Percentiles rank a stretch among this genome's conserved stretches.
Evolutionary conservation across 2,329 filamentous ascomycete genomes (phyloP).

Genomic region (Mycosphaerelloides madeirae): DNA sequence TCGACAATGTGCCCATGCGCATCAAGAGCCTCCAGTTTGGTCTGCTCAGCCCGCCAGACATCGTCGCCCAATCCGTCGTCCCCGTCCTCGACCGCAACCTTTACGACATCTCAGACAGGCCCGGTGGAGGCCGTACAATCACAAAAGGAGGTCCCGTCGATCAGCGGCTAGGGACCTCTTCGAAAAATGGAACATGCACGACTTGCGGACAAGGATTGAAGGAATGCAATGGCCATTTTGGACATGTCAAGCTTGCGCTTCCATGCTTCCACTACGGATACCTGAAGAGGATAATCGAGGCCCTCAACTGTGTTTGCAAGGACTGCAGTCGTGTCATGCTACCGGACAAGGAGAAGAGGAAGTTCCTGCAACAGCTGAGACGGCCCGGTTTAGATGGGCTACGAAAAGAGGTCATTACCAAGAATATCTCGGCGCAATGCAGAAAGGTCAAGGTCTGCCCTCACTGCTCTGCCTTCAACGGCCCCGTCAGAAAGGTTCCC

Average conservation of each 20-base stretch:
- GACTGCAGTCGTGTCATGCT: conserved; percentile 80
- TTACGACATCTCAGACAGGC: conserved; percentile 68
- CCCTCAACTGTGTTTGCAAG: conserved; percentile 95
- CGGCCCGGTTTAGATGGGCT: conserved; percentile 81
- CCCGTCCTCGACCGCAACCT: conserved; percentile 92
- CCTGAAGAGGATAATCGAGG: conserved; percentile 84
- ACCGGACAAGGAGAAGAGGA: conserved; percentile 70
- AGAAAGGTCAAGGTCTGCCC: conserved; percentile 80
- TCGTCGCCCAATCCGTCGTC: conserved; percentile 89
- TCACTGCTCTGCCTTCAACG: conserved; percentile 77
- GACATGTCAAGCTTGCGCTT: conserved; percentile 82
- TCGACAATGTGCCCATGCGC: conserved; percentile 81
- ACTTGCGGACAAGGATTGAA: conserved; percentile 80
- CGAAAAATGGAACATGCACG: conserved; percentile 70
- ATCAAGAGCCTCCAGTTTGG: conserved; percentile 94
- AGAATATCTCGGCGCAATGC: conserved; percentile 84
- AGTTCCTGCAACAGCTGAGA: conserved; percentile 74
- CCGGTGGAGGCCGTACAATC: conserved; percentile 58
- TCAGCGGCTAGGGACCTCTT: conserved; percentile 80
- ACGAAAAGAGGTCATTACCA: conserved; percentile 74
- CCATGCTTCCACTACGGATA: conserved; percentile 96
- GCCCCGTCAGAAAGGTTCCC: conserved; percentile 84
- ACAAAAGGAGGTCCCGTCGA: conserved; percentile 84
- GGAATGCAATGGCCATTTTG: conserved; percentile 91
- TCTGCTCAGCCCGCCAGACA: conserved; percentile 80